These are phyloP conservation scores for Sophora flavescens DNA, from an alignment of 306 rosid genomes.

Conservation along the genomic window DNA sequence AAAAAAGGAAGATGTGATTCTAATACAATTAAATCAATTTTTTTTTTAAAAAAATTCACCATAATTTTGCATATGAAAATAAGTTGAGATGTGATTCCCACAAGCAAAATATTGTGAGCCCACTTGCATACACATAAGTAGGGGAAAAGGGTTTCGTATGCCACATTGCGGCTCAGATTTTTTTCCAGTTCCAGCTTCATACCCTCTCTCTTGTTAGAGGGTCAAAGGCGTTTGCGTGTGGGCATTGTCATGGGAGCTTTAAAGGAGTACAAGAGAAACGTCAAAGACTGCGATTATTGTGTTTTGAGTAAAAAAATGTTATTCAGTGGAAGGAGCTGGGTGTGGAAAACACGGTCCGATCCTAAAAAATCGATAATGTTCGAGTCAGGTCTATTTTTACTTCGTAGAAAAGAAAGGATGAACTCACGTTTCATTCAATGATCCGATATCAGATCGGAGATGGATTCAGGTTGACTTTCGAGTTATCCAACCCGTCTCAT, in stretches of 20 bases:
- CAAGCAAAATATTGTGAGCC: slow-evolving; percentile 55
- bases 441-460: too few species aligned
- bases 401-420: too few species aligned
- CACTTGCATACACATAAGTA: slow-evolving; percentile 42
- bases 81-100: slow-evolving; percentile 52
- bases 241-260: slow-evolving; percentile 57
- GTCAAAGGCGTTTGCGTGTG: slow-evolving; percentile 96
- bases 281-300: slow-evolving; percentile 82
- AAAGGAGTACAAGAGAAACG: slow-evolving; percentile 58
- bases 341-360: too few species aligned
- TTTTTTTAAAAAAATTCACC: too few species aligned
- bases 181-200: neutral
- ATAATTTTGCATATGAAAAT: too few species aligned
- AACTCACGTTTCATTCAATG: too few species aligned
- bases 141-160: slow-evolving; percentile 62
- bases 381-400: too few species aligned
- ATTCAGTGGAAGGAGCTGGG: neutral
- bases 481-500: too few species aligned
- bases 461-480: too few species aligned
- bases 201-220: slow-evolving; percentile 41
- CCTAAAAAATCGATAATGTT: too few species aligned
- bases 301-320: slow-evolving; percentile 63
- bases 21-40: too few species aligned
- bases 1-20: too few species aligned
- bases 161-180: slow-evolving; percentile 75